phyloP scores from a whole-genome alignment of 345 rosid species.

The Clarkia xantiana region DNA sequence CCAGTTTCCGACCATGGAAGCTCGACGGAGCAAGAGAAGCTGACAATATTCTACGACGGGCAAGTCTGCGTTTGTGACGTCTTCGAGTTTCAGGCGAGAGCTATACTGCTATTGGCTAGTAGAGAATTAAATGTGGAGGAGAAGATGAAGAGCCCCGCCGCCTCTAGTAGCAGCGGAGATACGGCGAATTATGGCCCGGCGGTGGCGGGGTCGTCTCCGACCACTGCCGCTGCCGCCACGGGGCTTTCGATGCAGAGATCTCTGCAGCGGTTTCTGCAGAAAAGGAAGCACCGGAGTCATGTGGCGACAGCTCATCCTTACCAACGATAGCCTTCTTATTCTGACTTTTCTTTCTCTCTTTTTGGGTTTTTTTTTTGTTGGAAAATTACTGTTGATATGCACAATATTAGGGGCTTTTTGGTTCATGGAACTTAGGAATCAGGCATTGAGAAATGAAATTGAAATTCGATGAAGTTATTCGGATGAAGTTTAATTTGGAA shows the following conservation, averaged over 20 bases:
- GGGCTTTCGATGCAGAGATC: constrained; percentile 16
- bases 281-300: constrained; percentile 11
- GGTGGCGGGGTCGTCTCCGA: constrained; percentile 1
- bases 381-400: too few species aligned
- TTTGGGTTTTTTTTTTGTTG: too few species aligned
- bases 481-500: too few species aligned
- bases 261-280: constrained; percentile 17
- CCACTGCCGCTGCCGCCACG: not conserved
- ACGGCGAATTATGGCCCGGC: not conserved
- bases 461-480: too few species aligned
- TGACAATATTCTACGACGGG: constrained; percentile 40
- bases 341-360: not conserved
- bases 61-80: constrained; percentile 29
- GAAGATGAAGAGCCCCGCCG: not conserved
- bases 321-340: not conserved
- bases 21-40: constrained; percentile 16
- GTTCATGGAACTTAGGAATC: too few species aligned
- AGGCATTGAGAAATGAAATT: too few species aligned
- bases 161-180: not conserved
- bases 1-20: constrained; percentile 5
- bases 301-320: not conserved
- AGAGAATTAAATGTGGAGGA: constrained; percentile 8
- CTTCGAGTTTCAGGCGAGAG: constrained; percentile 30
- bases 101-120: constrained; percentile 17
- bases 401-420: too few species aligned